phyloP scores from a whole-genome alignment of 371 early-diverging fungal species.

The Lichtheimia corymbifera region DNA sequence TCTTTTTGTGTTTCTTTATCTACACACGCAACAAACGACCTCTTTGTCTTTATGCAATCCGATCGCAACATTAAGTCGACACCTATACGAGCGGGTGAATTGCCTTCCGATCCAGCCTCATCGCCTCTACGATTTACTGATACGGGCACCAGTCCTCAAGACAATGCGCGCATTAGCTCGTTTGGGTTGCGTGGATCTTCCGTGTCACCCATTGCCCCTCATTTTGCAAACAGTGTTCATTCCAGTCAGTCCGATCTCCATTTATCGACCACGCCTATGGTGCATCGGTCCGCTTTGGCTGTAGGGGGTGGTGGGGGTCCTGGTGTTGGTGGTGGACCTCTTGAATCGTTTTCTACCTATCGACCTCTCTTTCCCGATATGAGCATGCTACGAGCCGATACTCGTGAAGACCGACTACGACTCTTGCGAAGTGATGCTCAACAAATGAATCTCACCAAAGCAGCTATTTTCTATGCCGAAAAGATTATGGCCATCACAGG shows the following conservation, averaged over 20 bases:
- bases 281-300: too few relatives aligned
- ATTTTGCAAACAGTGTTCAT: neutral
- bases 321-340: neutral
- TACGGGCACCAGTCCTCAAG: neutral
- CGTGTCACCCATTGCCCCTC: constrained; percentile 15
- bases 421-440: constrained; percentile 14
- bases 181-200: constrained; percentile 15
- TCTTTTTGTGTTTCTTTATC: too few relatives aligned
- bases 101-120: neutral
- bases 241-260: neutral
- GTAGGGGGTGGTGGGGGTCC: too few relatives aligned
- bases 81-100: neutral
- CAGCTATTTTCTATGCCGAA: constrained; percentile 17
- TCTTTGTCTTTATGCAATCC: neutral
- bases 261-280: neutral
- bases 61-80: neutral
- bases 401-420: constrained; percentile 21
- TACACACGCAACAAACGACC: too few relatives aligned
- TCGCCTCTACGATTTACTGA: constrained; percentile 1
- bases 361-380: constrained; percentile 8
- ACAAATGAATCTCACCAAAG: constrained; percentile 14
- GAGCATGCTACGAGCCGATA: constrained; percentile 12
- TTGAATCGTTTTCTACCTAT: constrained; percentile 1
- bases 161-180: constrained; percentile 13
- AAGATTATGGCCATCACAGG: constrained; percentile 8